phyloP scores from a whole-genome alignment of 805 yeast species.

The Lachancea quebecensis region DNA sequence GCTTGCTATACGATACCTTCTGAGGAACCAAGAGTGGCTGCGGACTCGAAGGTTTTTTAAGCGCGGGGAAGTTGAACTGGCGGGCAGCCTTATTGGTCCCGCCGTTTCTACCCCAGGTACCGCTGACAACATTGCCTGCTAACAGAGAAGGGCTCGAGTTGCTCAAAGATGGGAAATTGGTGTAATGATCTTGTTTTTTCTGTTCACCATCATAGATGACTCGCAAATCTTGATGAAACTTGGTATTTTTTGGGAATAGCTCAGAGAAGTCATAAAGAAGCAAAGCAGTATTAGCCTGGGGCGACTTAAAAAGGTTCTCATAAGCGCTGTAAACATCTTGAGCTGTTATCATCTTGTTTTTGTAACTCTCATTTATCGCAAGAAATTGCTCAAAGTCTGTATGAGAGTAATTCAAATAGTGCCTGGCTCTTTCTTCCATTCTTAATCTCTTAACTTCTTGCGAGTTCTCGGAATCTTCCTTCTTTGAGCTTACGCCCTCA shows the following conservation, averaged over 20 bases:
- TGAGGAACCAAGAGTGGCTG: conserved; percentile 10
- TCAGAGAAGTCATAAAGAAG: conserved; percentile 57
- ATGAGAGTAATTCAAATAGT: conserved; percentile 54
- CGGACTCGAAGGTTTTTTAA: conserved; percentile 17
- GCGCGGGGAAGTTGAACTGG: conserved; percentile 31
- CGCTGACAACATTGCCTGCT: conserved; percentile 17
- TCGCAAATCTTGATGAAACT: conserved; percentile 36
- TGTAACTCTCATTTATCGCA: conserved; percentile 42
- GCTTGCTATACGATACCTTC: conserved; percentile 8
- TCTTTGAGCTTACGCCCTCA: conserved; percentile 1
- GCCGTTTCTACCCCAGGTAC: conserved; percentile 28
- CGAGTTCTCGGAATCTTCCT: conserved; percentile 33
- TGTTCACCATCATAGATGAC: conserved; percentile 26
- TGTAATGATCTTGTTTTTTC: conserved; percentile 15
- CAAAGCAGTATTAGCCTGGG: conserved; percentile 45
- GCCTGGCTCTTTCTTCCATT: conserved; percentile 79
- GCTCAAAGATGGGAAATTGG: conserved; percentile 21
- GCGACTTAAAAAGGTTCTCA: conserved; percentile 40
- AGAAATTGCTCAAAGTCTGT: conserved; percentile 43
- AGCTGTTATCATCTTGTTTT: conserved; percentile 41
- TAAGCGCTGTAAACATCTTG: conserved; percentile 42
- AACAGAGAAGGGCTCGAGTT: conserved; percentile 7
- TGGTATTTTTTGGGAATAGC: conserved; percentile 42
- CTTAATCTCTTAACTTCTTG: conserved; percentile 49
- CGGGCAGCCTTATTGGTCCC: conserved; percentile 11